phyloP scores from a whole-genome alignment of 306 rosid genomes.

The Cicer yamashitae region DNA sequence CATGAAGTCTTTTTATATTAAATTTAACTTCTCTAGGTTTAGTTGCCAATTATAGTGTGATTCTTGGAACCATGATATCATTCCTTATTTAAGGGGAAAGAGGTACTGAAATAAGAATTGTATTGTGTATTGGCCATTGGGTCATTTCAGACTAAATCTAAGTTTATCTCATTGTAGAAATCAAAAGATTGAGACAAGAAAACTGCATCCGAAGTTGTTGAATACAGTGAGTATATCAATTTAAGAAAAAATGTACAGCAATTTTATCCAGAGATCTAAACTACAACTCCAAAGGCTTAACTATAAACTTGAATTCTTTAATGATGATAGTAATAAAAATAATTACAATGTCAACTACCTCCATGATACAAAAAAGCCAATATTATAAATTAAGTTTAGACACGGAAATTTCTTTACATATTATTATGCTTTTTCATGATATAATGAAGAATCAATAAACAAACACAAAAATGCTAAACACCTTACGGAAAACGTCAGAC shows the following conservation, averaged over 20 bases:
- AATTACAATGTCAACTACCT: background rate
- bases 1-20: background rate
- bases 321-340: constrained; percentile 6
- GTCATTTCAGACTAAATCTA: constrained; percentile 14
- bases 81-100: constrained; percentile 9
- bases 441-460: constrained; percentile 25
- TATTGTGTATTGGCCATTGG: constrained; percentile 5
- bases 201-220: background rate
- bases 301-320: constrained; percentile 11
- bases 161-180: constrained; percentile 19
- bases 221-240: constrained; percentile 26
- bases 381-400: constrained; percentile 32
- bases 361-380: constrained; percentile 19
- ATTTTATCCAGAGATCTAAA: constrained; percentile 10
- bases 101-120: constrained; percentile 9
- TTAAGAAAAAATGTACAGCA: constrained; percentile 19
- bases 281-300: constrained; percentile 28
- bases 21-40: constrained; percentile 1
- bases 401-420: constrained; percentile 8
- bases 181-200: constrained; percentile 17
- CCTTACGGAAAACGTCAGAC: constrained; percentile 81
- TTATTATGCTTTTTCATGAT: constrained; percentile 9
- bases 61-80: constrained; percentile 11
- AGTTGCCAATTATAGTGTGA: constrained; percentile 11
- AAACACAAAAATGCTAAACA: constrained; percentile 41